These are phyloP conservation scores for Paramecium biaurelia DNA, from an alignment of 73 alveolate genomes.

Conservation along the genomic window DNA sequence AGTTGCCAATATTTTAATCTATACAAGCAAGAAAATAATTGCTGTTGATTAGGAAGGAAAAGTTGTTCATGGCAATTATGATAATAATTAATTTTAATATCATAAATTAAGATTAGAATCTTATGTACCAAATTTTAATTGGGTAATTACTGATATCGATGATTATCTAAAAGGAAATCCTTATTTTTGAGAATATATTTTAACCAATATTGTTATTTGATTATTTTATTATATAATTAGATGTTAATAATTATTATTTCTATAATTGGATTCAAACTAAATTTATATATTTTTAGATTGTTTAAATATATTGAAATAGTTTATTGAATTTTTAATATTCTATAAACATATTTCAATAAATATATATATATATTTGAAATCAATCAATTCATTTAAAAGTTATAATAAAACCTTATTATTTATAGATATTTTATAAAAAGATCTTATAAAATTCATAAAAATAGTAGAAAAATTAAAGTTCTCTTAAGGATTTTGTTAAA, in stretches of 20 bases:
- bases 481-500: not conserved
- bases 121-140: slow-evolving; percentile 34
- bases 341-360: too few relatives aligned
- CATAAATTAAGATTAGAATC: slow-evolving; percentile 41
- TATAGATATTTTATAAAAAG: not conserved
- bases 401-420: too few relatives aligned
- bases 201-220: not conserved
- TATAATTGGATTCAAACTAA: too few relatives aligned
- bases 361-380: too few relatives aligned
- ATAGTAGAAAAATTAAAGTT: too few relatives aligned
- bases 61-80: not conserved
- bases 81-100: not conserved
- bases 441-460: too few relatives aligned
- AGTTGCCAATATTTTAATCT: not conserved
- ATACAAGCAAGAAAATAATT: not conserved
- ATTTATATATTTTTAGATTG: too few relatives aligned
- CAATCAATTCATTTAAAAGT: not conserved
- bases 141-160: slow-evolving; percentile 46
- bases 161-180: slow-evolving; percentile 37
- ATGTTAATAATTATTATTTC: too few relatives aligned
- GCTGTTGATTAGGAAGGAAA: not conserved
- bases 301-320: too few relatives aligned
- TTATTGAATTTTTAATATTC: too few relatives aligned
- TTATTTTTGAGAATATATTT: slow-evolving; percentile 23
- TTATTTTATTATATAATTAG: not conserved